These are phyloP conservation scores for Glycine tomentella DNA, from an alignment of 306 rosid genomes.

Conservation along the genomic window DNA sequence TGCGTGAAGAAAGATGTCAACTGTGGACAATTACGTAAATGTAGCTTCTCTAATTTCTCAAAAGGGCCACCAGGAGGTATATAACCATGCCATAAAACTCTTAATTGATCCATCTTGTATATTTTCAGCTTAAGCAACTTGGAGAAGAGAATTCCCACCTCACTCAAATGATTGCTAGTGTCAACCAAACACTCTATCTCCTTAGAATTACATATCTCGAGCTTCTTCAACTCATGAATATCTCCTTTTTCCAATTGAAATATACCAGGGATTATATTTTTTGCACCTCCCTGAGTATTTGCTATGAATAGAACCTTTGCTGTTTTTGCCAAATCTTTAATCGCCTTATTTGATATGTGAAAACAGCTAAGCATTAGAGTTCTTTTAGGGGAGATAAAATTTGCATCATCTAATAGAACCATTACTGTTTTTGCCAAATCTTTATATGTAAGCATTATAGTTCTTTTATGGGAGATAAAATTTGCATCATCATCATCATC, in stretches of 20 bases:
- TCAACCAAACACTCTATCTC: conserved; percentile 36
- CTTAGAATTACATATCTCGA: neutral
- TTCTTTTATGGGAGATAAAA: too few relatives aligned
- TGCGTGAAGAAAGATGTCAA: conserved; percentile 29
- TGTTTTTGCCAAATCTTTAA: too few relatives aligned
- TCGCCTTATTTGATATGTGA: too few relatives aligned
- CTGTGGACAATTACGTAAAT: neutral
- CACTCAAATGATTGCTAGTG: neutral
- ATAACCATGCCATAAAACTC: conserved; percentile 23
- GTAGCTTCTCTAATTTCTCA: conserved; percentile 14
- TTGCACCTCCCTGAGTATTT: too few relatives aligned
- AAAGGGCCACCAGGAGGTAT: conserved; percentile 1
- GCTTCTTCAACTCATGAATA: conserved; percentile 22
- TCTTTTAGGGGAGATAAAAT: too few relatives aligned
- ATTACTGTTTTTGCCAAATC: too few relatives aligned
- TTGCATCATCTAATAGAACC: too few relatives aligned
- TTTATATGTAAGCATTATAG: too few relatives aligned
- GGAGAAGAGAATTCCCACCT: conserved; percentile 23
- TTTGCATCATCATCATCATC: too few relatives aligned
- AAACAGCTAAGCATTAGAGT: too few relatives aligned
- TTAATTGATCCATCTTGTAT: neutral
- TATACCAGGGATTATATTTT: conserved; percentile 22
- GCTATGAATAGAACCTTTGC: too few relatives aligned
- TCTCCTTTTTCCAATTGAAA: neutral
- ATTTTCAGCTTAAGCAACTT: conserved; percentile 19